Conservation (phyloP, 441 rosid genomes). For the Aquilaria agallochum region DNA sequence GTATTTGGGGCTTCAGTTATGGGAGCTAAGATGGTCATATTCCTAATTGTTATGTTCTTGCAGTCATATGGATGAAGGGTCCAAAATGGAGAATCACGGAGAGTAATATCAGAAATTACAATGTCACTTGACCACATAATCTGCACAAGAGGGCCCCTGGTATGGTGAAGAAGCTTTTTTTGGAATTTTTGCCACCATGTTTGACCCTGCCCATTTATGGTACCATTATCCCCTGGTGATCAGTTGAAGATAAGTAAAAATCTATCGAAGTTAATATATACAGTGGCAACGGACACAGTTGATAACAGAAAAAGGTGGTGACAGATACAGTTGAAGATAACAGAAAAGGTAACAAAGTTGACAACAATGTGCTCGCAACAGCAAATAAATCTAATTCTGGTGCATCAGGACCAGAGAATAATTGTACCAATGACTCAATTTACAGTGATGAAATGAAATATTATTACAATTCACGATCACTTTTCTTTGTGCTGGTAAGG, state of each 20-base stretch:
- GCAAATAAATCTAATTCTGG: too few relatives aligned
- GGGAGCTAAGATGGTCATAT: conserved; percentile 87
- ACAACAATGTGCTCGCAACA: too few relatives aligned
- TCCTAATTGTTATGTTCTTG: conserved; percentile 73
- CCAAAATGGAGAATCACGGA: conserved; percentile 95
- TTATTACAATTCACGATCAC: too few relatives aligned
- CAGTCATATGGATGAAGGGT: conserved; percentile 96
- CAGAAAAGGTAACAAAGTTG: too few relatives aligned
- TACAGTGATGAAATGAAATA: too few relatives aligned
- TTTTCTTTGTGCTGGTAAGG: too few relatives aligned
- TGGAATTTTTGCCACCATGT: conserved; percentile 94
- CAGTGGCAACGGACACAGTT: too few relatives aligned
- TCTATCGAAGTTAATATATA: too few relatives aligned
- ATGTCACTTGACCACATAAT: conserved; percentile 95
- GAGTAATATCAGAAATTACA: conserved; percentile 62
- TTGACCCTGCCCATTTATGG: conserved; percentile 93
- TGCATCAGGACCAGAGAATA: too few relatives aligned
- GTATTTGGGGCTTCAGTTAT: conserved; percentile 83
- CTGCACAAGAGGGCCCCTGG: conserved; percentile 94
- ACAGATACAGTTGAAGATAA: too few relatives aligned
- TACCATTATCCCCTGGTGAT: conserved; percentile 85
- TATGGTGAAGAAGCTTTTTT: conserved; percentile 85
- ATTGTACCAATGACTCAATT: too few relatives aligned
- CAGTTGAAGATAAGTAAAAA: conserved; percentile 14
- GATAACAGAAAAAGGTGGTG: too few relatives aligned